Conservation (phyloP, 192 early-diverging fungal species). For the Chytriomyces sp. region DNA sequence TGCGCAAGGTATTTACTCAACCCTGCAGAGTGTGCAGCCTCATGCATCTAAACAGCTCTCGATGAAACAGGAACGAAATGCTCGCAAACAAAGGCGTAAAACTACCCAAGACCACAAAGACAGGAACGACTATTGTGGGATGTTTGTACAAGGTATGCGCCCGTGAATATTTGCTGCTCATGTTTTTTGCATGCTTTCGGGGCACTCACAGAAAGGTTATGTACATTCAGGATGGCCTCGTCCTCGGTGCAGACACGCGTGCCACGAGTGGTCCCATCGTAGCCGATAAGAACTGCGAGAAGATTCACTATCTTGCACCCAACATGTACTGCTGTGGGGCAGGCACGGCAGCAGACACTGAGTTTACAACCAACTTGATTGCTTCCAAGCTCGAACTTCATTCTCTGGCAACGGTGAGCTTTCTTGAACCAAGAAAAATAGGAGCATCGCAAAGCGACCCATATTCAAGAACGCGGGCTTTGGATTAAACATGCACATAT, state of each 20-base stretch:
- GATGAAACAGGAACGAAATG: slow-evolving; percentile 67
- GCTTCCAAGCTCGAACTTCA: slow-evolving; percentile 95
- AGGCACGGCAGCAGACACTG: slow-evolving; percentile 98
- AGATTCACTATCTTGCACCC: slow-evolving; percentile 97
- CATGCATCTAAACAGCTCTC: slow-evolving; percentile 13
- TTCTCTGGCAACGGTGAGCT: slow-evolving; percentile 69
- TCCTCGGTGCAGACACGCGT: slow-evolving; percentile 96
- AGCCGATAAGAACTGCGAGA: slow-evolving; percentile 98
- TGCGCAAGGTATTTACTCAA: slow-evolving; percentile 65
- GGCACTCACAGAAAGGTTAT: slow-evolving; percentile 6
- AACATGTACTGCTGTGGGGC: slow-evolving; percentile 99
- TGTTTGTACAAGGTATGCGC: slow-evolving; percentile 79
- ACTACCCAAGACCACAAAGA: slow-evolving; percentile 85
- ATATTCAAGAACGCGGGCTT: too few species aligned
- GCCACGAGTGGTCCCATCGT: slow-evolving; percentile 95
- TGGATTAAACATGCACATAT: too few species aligned
- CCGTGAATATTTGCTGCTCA: neutral
- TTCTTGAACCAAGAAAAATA: too few species aligned
- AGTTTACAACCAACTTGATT: slow-evolving; percentile 91
- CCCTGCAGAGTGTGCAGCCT: neutral
- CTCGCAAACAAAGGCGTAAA: slow-evolving; percentile 78
- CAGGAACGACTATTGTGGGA: slow-evolving; percentile 97
- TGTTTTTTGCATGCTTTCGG: neutral
- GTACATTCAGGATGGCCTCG: slow-evolving; percentile 77
- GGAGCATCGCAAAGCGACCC: too few species aligned